phyloP scores from a whole-genome alignment of 306 rosid genomes.

The Prunus dulcis region DNA sequence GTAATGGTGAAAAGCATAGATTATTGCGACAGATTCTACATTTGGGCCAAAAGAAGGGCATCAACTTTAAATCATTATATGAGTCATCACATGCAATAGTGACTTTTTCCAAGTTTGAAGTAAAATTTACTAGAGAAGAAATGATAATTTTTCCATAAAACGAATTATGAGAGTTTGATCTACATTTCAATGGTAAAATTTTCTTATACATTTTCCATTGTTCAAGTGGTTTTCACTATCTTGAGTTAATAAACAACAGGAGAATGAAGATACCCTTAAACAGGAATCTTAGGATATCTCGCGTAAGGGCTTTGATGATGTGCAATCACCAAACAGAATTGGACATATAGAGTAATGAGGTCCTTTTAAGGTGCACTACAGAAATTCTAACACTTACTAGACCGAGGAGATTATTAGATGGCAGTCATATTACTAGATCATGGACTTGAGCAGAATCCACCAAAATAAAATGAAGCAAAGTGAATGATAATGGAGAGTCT shows the following conservation, averaged over 20 bases:
- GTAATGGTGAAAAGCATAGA: not conserved
- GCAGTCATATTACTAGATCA: not conserved
- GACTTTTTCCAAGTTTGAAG: not conserved
- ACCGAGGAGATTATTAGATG: conserved; percentile 7
- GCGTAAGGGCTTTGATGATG: not conserved
- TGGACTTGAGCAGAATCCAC: conserved; percentile 18
- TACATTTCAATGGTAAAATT: not conserved
- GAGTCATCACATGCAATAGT: not conserved
- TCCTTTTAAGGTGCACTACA: not conserved
- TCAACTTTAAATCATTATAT: not conserved
- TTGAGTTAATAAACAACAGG: not conserved
- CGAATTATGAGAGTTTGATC: not conserved
- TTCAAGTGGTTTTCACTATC: not conserved
- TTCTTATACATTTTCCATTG: not conserved
- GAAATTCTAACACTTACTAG: not conserved
- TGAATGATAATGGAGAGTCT: conserved; percentile 4
- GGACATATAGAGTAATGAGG: not conserved
- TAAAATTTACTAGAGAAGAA: not conserved
- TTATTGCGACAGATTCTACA: not conserved
- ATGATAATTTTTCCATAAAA: not conserved
- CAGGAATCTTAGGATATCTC: not conserved
- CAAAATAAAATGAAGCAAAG: not conserved
- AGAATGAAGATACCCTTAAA: not conserved
- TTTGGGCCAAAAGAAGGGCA: not conserved
- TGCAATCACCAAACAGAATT: conserved; percentile 6